These are phyloP conservation scores for Eutypella sp. DNA, from an alignment of 2,329 filamentous ascomycete species.

Conservation along the genomic window DNA sequence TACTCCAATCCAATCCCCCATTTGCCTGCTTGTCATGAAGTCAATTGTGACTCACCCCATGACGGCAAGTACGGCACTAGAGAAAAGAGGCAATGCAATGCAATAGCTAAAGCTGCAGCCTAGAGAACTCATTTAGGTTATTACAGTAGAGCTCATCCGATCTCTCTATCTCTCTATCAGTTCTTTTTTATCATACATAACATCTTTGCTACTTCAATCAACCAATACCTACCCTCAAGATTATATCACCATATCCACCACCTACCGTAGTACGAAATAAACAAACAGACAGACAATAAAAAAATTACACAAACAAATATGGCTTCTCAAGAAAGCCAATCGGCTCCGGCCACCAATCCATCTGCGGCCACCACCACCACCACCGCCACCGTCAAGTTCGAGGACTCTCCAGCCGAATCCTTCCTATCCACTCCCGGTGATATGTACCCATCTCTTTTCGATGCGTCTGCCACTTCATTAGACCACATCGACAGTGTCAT, in stretches of 20 bases:
- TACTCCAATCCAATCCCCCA: slow-evolving; percentile 10
- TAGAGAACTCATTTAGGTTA: slow-evolving; percentile 26
- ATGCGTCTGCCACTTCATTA: slow-evolving; percentile 33
- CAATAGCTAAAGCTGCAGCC: slow-evolving; percentile 13
- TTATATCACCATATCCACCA: too few relatives aligned
- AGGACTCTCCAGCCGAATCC: slow-evolving; percentile 50
- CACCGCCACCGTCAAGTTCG: slow-evolving; percentile 44
- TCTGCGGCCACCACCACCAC: slow-evolving; percentile 27
- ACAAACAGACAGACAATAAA: too few relatives aligned
- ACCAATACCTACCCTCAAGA: too few relatives aligned
- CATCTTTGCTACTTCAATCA: slow-evolving; percentile 6
- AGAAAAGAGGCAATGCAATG: slow-evolving; percentile 18
- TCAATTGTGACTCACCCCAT: slow-evolving; percentile 7
- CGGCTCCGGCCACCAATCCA: too few relatives aligned
- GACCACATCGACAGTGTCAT: slow-evolving; percentile 43
- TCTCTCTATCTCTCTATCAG: slow-evolving; percentile 6
- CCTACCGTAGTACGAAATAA: too few relatives aligned
- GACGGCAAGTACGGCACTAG: slow-evolving; percentile 15
- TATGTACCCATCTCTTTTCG: slow-evolving; percentile 45
- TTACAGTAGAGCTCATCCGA: too few relatives aligned
- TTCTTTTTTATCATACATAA: slow-evolving; percentile 5
- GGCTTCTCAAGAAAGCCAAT: slow-evolving; percentile 33
- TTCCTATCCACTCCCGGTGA: slow-evolving; percentile 47
- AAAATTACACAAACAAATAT: slow-evolving; percentile 31
- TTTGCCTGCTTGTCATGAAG: too few relatives aligned